A percentile compares a stretch with the other conserved stretches of the same genome.
Conservation (phyloP, 257 asterid species). For the Capsicum baccatum region DNA sequence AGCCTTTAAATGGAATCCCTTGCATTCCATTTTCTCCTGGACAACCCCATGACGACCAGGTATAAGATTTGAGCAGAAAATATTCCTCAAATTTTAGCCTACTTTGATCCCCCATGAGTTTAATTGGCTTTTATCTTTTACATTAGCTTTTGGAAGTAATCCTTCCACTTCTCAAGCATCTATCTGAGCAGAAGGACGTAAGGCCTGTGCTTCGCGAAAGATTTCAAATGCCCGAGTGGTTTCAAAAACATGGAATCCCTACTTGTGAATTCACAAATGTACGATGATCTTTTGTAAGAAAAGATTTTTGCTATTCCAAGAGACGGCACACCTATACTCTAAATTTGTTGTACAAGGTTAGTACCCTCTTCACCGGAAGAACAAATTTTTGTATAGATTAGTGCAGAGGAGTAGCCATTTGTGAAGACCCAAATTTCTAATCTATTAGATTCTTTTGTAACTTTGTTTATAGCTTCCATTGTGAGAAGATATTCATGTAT, state of each 20-base stretch:
- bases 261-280: constrained; percentile 54
- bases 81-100: background rate
- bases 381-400: constrained; percentile 37
- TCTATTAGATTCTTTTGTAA: constrained; percentile 47
- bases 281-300: constrained; percentile 25
- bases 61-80: constrained; percentile 33
- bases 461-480: constrained; percentile 46
- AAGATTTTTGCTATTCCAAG: constrained; percentile 24
- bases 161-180: constrained; percentile 92
- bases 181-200: constrained; percentile 81
- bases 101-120: background rate
- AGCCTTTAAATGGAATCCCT: constrained; percentile 93
- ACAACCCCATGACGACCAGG: constrained; percentile 88
- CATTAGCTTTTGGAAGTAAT: constrained; percentile 82
- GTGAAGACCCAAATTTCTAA: constrained; percentile 12
- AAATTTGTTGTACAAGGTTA: constrained; percentile 29
- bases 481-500: constrained; percentile 35
- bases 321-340: constrained; percentile 17
- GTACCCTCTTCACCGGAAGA: constrained; percentile 29
- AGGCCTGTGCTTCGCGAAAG: constrained; percentile 72
- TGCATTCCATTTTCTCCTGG: constrained; percentile 68
- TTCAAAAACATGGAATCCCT: constrained; percentile 84
- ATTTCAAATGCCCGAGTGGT: constrained; percentile 97
- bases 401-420: constrained; percentile 34
- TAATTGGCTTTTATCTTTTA: constrained; percentile 16